Conservation (phyloP, 1,139 yeast species). For the Candida frijolesensis region DNA sequence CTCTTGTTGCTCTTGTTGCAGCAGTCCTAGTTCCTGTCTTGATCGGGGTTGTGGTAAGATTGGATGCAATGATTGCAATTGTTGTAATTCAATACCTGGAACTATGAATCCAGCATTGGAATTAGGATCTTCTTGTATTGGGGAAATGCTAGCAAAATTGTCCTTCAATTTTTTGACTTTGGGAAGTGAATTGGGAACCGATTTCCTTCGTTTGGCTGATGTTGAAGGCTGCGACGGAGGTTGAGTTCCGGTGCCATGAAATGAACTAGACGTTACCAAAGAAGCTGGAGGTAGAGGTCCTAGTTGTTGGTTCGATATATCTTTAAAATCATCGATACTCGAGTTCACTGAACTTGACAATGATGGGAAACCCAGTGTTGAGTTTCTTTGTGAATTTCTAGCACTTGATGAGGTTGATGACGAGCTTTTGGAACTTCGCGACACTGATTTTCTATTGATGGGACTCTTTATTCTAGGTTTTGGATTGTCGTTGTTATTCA, state of each 20-base stretch:
- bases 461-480: not conserved
- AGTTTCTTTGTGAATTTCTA: slow-evolving; percentile 1
- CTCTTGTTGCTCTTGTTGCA: not conserved
- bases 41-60: not conserved
- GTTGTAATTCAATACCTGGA: slow-evolving; percentile 1
- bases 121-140: slow-evolving; percentile 1
- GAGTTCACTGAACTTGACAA: slow-evolving; percentile 1
- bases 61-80: slow-evolving; percentile 2
- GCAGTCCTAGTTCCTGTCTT: not conserved
- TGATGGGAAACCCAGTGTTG: not conserved
- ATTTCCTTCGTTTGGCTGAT: slow-evolving; percentile 2
- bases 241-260: not conserved
- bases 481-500: not conserved
- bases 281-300: not conserved
- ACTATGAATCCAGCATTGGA: not conserved
- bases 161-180: not conserved
- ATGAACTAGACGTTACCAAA: not conserved
- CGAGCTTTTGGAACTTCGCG: not conserved
- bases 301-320: not conserved
- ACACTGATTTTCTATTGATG: not conserved
- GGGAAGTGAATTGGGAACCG: not conserved
- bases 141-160: not conserved
- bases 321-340: not conserved
- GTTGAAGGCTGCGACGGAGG: slow-evolving; percentile 9
- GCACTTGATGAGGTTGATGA: not conserved